Conservation (phyloP, 768 basidiomycete species). For the Lentinula aciculospora region DNA sequence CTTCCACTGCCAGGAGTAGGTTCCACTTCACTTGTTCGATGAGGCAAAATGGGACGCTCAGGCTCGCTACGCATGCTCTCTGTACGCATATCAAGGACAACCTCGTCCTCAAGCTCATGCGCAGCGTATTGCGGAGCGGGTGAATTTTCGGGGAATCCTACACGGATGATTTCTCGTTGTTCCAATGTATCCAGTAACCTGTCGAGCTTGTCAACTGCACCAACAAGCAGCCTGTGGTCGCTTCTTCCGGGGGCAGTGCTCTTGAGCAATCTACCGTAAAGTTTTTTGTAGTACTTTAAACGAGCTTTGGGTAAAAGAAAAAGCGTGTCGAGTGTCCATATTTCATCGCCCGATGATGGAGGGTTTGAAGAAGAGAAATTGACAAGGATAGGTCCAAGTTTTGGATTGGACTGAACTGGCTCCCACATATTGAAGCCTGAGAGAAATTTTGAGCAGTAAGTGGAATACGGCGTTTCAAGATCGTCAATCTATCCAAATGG, state of each 20-base stretch:
- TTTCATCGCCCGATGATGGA: constrained; percentile 29
- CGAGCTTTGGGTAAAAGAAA: constrained; percentile 84
- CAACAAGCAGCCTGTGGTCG: constrained; percentile 77
- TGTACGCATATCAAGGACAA: constrained; percentile 51
- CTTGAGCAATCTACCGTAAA: constrained; percentile 81
- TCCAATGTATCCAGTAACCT: constrained; percentile 64
- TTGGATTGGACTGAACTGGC: constrained; percentile 70
- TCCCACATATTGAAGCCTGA: constrained; percentile 82
- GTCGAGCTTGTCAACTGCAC: constrained; percentile 79
- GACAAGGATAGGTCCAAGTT: constrained; percentile 61
- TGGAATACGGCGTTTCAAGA: constrained; percentile 79
- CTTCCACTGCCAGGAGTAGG: constrained; percentile 35
- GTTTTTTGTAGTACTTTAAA: constrained; percentile 86
- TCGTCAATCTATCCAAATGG: constrained; percentile 73
- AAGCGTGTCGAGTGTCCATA: constrained; percentile 83
- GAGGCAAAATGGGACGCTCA: constrained; percentile 8
- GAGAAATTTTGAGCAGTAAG: constrained; percentile 68
- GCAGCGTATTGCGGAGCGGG: constrained; percentile 13
- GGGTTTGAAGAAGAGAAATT: constrained; percentile 64
- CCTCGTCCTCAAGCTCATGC: constrained; percentile 45
- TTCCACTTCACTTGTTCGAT: constrained; percentile 20
- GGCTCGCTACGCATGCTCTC: constrained; percentile 20
- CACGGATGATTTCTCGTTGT: constrained; percentile 46
- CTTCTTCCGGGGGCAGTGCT: constrained; percentile 82
- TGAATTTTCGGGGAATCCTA: constrained; percentile 29